Percentiles rank a stretch among this genome's conserved stretches.
Conservation (phyloP, 78 protist species). For the Pigoraptor vietnamica region DNA sequence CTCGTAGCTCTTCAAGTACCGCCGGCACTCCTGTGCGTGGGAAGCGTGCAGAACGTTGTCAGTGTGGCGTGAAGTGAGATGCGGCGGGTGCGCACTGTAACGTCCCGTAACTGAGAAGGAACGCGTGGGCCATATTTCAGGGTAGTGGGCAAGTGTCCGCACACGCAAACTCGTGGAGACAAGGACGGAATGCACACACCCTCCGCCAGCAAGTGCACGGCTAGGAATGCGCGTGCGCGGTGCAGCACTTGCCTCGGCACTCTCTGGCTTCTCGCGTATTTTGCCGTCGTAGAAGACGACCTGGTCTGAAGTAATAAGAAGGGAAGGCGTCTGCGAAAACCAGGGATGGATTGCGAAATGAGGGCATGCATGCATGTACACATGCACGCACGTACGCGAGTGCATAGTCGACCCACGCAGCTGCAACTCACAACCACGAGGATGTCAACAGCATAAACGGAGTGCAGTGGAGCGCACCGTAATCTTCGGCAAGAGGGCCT, state of each 20-base stretch:
- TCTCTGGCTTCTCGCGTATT: background rate
- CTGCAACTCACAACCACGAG: no score
- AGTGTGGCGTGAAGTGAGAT: background rate
- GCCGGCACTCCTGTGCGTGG: slow-evolving; percentile 4
- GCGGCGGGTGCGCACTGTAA: background rate
- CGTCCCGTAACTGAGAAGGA: background rate
- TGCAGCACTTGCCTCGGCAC: background rate
- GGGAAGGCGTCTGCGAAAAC: background rate
- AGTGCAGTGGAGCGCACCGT: background rate
- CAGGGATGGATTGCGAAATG: background rate
- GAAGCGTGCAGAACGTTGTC: no score
- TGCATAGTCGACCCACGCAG: no score
- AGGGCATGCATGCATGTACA: background rate
- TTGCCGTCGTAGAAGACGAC: background rate
- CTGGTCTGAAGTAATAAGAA: background rate
- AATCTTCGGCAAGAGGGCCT: background rate
- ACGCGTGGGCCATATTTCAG: no score
- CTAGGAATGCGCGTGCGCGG: background rate
- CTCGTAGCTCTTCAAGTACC: background rate
- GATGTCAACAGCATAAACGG: no score
- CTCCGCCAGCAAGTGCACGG: background rate
- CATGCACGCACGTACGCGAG: no score
- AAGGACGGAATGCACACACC: background rate
- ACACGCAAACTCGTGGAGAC: no score
- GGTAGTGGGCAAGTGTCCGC: no score